Conservation (phyloP, 192 early-diverging fungal species). For the Spizellomyces sp. region DNA sequence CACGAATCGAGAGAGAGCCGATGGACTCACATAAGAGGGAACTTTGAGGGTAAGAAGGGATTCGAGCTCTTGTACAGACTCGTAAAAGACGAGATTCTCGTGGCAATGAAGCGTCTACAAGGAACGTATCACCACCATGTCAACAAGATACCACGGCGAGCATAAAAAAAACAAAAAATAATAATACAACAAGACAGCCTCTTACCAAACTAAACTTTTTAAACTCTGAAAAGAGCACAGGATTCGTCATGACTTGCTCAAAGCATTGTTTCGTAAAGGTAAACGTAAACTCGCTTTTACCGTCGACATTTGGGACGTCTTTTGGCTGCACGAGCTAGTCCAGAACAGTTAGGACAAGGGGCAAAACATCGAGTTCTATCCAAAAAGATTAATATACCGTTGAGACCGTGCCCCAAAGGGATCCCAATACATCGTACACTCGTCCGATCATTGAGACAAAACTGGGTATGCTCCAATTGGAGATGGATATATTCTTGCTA, state of each 20-base stretch:
- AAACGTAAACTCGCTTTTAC: not conserved
- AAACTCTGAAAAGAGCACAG: slow-evolving; percentile 3
- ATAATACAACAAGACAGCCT: not conserved
- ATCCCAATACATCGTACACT: too few relatives aligned
- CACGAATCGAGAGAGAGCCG: slow-evolving; percentile 17
- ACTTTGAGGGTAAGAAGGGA: not conserved
- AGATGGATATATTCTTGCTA: too few relatives aligned
- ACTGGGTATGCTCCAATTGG: too few relatives aligned
- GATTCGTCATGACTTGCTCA: slow-evolving; percentile 20
- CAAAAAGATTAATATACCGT: too few relatives aligned
- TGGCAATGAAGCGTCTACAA: slow-evolving; percentile 1
- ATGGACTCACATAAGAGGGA: not conserved
- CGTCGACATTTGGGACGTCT: not conserved
- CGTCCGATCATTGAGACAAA: too few relatives aligned
- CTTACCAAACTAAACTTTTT: slow-evolving; percentile 12
- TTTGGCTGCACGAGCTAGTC: too few relatives aligned
- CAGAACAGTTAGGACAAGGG: too few relatives aligned
- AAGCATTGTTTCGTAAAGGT: slow-evolving; percentile 21
- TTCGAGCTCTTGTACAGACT: slow-evolving; percentile 12
- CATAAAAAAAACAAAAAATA: not conserved
- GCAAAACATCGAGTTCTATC: too few relatives aligned
- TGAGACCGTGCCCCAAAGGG: too few relatives aligned
- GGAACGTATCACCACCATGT: not conserved
- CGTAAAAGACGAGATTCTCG: slow-evolving; percentile 20
- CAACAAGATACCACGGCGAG: not conserved